Percentiles rank a stretch among this genome's conserved stretches.
phyloP scores from a whole-genome alignment of 495 filamentous ascomycete species.

The Monascus purpureus region DNA sequence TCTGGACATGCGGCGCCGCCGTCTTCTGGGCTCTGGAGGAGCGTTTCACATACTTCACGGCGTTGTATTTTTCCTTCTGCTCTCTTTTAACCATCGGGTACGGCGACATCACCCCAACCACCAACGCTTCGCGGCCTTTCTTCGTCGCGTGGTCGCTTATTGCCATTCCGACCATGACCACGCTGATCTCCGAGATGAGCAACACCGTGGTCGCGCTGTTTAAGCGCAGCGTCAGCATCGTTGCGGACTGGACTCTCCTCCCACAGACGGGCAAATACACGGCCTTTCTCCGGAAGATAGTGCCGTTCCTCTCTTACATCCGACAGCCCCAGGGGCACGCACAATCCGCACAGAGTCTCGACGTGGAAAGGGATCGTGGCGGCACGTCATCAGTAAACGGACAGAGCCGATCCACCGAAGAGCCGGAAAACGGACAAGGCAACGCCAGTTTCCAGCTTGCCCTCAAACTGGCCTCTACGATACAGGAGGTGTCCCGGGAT shows the following conservation, averaged over 20 bases:
- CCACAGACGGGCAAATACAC: conserved; percentile 38
- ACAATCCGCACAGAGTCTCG: conserved; percentile 35
- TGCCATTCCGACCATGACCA: conserved; percentile 55
- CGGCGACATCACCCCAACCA: conserved; percentile 61
- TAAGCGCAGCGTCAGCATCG: conserved; percentile 34
- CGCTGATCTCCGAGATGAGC: conserved; percentile 49
- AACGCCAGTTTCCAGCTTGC: conserved; percentile 30
- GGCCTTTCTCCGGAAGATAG: conserved; percentile 24
- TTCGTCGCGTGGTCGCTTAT: conserved; percentile 76
- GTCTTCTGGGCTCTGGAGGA: conserved; percentile 53
- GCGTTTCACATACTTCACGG: conserved; percentile 55
- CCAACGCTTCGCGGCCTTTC: conserved; percentile 65
- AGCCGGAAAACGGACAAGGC: too few relatives aligned
- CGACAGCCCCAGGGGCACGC: conserved; percentile 22
- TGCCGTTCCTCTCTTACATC: conserved; percentile 25
- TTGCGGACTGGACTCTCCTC: conserved; percentile 46
- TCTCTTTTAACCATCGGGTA: conserved; percentile 83
- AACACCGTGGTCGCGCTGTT: conserved; percentile 45
- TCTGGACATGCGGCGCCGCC: conserved; percentile 73
- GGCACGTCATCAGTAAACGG: too few relatives aligned
- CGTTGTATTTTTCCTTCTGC: conserved; percentile 73
- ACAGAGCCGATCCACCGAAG: too few relatives aligned
- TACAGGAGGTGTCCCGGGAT: conserved; percentile 36
- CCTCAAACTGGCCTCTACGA: conserved; percentile 37
- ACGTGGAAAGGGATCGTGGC: conserved; percentile 14